Percentiles rank a stretch among this genome's conserved stretches.
Conservation (phyloP, 1,284 basidiomycete genomes). For the Pholiota adiposa region DNA sequence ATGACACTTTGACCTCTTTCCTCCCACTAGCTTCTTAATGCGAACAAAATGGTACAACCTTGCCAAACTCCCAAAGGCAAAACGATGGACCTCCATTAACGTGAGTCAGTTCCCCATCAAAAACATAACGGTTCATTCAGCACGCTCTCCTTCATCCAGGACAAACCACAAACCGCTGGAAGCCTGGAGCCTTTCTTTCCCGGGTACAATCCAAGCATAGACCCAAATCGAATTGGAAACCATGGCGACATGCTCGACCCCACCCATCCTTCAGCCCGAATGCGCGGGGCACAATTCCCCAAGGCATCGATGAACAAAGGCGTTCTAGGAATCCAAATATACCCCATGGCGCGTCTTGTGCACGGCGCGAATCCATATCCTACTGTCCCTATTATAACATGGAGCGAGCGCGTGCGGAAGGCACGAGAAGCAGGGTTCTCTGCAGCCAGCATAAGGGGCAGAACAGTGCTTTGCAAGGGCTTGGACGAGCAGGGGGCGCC, state of each 20-base stretch:
- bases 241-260: slow-evolving; percentile 28
- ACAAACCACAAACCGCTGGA: slow-evolving; percentile 24
- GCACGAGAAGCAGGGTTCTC: slow-evolving; percentile 16
- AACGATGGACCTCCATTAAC: slow-evolving; percentile 31
- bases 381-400: slow-evolving; percentile 27
- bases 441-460: slow-evolving; percentile 1
- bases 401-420: slow-evolving; percentile 30
- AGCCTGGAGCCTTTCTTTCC: slow-evolving; percentile 16
- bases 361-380: slow-evolving; percentile 6
- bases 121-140: no score
- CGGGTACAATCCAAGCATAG: not conserved
- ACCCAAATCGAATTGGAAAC: not conserved
- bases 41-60: slow-evolving; percentile 34
- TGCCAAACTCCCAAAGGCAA: slow-evolving; percentile 33
- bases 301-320: slow-evolving; percentile 10
- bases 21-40: slow-evolving; percentile 13
- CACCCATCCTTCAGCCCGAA: slow-evolving; percentile 32
- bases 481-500: not conserved
- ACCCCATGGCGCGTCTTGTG: slow-evolving; percentile 35
- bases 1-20: not conserved
- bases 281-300: slow-evolving; percentile 25
- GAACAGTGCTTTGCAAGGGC: not conserved
- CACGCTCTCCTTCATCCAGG: slow-evolving; percentile 11
- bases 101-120: slow-evolving; percentile 27
- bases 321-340: slow-evolving; percentile 29